A percentile compares a stretch with the other conserved stretches of the same genome.
phyloP scores from a whole-genome alignment of 345 rosid species.

The Moricandia moricandioides region DNA sequence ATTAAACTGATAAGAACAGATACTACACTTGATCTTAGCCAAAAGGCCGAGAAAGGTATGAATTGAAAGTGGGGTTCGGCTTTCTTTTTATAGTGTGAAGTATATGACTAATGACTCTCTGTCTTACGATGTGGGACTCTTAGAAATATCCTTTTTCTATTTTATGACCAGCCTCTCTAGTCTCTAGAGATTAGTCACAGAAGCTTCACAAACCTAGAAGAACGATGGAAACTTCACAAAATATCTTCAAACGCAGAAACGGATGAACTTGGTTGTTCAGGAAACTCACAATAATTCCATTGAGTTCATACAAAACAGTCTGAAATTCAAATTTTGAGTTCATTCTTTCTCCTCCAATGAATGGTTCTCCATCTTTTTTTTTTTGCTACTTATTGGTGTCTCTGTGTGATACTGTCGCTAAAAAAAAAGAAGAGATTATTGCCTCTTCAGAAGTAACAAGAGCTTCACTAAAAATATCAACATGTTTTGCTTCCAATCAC shows the following conservation, averaged over 20 bases:
- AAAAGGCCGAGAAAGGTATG: slow-evolving; percentile 70
- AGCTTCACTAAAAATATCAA: not conserved
- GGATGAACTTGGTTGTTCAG: not conserved
- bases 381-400: not conserved
- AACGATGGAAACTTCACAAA: not conserved
- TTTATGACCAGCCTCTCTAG: not conserved
- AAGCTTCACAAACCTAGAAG: not conserved
- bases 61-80: not conserved
- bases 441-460: not conserved
- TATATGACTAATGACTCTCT: not conserved
- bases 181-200: not conserved
- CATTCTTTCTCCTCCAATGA: slow-evolving; percentile 39
- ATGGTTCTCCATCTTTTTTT: not conserved
- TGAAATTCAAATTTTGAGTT: slow-evolving; percentile 15
- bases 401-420: not conserved
- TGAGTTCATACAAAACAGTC: not conserved
- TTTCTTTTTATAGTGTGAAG: not conserved
- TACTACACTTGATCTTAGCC: slow-evolving; percentile 70
- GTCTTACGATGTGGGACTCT: slow-evolving; percentile 24
- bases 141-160: not conserved
- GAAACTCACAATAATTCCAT: not conserved
- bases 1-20: slow-evolving; percentile 65
- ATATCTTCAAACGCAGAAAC: not conserved
- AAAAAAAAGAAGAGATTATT: not conserved
- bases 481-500: not conserved